phyloP scores from a whole-genome alignment of 2,329 filamentous ascomycete genomes.

The Phialophora macrospora region DNA sequence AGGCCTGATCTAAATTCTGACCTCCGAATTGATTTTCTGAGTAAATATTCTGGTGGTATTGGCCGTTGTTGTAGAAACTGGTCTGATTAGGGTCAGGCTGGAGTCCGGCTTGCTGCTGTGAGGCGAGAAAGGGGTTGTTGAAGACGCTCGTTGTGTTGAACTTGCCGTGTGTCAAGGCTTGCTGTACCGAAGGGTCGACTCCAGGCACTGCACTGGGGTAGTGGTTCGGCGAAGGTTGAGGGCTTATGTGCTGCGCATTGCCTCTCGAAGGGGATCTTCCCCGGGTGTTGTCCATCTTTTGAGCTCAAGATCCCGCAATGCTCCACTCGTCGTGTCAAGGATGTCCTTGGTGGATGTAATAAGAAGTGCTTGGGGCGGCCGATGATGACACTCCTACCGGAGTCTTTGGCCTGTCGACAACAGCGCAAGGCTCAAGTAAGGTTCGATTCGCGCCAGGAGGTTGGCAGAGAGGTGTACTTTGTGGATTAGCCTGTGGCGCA shows the following conservation, averaged over 20 bases:
- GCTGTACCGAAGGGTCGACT: constrained; percentile 47
- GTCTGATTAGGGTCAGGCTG: constrained; percentile 26
- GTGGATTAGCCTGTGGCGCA: constrained; percentile 31
- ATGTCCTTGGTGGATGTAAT: constrained; percentile 5
- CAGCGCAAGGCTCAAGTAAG: not conserved
- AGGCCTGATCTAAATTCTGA: constrained; percentile 40
- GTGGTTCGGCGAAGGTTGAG: constrained; percentile 48
- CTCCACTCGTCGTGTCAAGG: not conserved
- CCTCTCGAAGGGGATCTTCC: constrained; percentile 47
- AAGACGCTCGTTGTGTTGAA: constrained; percentile 41
- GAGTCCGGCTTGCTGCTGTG: constrained; percentile 37
- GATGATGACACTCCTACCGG: constrained; percentile 17
- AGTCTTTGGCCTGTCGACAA: constrained; percentile 6
- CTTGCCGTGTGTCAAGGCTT: constrained; percentile 44
- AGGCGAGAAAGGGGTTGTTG: constrained; percentile 47
- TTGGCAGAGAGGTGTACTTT: constrained; percentile 21
- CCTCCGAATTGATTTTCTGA: constrained; percentile 44
- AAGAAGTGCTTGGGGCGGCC: constrained; percentile 8
- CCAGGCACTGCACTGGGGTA: constrained; percentile 47
- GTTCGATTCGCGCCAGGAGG: constrained; percentile 19
- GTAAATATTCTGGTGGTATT: constrained; percentile 38
- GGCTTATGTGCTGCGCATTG: constrained; percentile 50
- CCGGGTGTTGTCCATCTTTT: constrained; percentile 39
- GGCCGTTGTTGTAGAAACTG: constrained; percentile 37
- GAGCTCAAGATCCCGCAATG: not conserved